Evolutionary conservation across 441 rosid genomes (phyloP).

Genomic region (Cnidoscolus chayamansa): DNA sequence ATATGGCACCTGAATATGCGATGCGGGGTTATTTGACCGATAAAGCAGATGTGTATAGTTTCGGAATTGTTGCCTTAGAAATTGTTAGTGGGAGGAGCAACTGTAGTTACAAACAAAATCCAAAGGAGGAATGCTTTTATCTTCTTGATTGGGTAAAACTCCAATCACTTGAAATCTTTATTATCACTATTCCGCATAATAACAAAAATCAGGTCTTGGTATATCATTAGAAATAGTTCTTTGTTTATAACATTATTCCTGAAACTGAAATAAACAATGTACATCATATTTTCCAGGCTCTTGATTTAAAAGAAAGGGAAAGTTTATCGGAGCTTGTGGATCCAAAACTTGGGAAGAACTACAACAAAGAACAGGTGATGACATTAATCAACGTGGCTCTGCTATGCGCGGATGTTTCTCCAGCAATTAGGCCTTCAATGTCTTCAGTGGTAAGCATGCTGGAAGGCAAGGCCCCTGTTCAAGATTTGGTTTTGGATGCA

Average conservation of each 20-base stretch:
- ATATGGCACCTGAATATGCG: conserved; percentile 56
- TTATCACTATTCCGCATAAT: too few relatives aligned
- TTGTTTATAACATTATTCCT: too few relatives aligned
- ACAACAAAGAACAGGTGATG: conserved; percentile 47
- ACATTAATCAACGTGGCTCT: conserved; percentile 54
- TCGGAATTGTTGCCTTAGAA: conserved; percentile 48
- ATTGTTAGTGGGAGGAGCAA: conserved; percentile 44
- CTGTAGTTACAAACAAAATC: conserved; percentile 23
- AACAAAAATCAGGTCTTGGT: too few relatives aligned
- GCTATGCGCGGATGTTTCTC: conserved; percentile 43
- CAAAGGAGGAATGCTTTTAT: conserved; percentile 25
- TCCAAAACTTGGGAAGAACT: conserved; percentile 41
- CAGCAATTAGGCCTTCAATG: conserved; percentile 57
- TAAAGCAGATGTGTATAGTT: conserved; percentile 50
- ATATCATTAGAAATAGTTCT: too few relatives aligned
- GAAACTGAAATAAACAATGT: too few relatives aligned
- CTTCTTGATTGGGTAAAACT: conserved; percentile 48
- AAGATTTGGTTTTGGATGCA: conserved; percentile 29
- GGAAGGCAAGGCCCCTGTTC: conserved; percentile 46
- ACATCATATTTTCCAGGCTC: conserved; percentile 36
- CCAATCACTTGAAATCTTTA: too few relatives aligned
- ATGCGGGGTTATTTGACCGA: conserved; percentile 46
- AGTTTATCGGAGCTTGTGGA: conserved; percentile 48
- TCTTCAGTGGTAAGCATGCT: conserved; percentile 67
- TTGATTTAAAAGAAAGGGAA: conserved; percentile 44